phyloP scores from a whole-genome alignment of 495 filamentous ascomycete species.

The Penicillium pulvis region DNA sequence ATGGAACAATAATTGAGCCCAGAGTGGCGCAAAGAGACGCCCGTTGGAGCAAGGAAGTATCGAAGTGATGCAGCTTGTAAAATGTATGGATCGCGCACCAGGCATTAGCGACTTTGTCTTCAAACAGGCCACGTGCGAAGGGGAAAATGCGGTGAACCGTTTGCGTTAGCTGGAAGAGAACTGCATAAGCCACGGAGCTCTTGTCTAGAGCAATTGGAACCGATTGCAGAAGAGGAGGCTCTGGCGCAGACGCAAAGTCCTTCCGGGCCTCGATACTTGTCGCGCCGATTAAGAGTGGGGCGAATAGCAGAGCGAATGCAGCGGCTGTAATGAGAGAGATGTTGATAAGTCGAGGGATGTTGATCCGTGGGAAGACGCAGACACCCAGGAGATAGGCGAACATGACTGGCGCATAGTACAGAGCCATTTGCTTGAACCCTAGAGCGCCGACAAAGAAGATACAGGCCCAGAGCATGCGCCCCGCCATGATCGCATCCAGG shows the following conservation, averaged over 20 bases:
- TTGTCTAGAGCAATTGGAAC: slow-evolving; percentile 61
- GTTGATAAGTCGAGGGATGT: slow-evolving; percentile 66
- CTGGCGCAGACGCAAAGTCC: slow-evolving; percentile 42
- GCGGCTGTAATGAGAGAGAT: slow-evolving; percentile 72
- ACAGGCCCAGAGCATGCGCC: slow-evolving; percentile 80
- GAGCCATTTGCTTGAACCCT: slow-evolving; percentile 97
- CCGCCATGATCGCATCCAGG: slow-evolving; percentile 84
- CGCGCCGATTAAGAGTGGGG: slow-evolving; percentile 68
- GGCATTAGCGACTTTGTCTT: slow-evolving; percentile 98
- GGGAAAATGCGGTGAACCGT: slow-evolving; percentile 89
- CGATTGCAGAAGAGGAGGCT: slow-evolving; percentile 59
- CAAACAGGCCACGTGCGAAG: slow-evolving; percentile 90
- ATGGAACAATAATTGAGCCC: slow-evolving; percentile 74
- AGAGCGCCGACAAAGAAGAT: slow-evolving; percentile 93
- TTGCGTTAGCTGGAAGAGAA: slow-evolving; percentile 76
- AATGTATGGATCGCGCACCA: slow-evolving; percentile 92
- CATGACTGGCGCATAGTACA: slow-evolving; percentile 92
- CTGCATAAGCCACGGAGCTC: slow-evolving; percentile 66
- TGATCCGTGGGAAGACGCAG: slow-evolving; percentile 75
- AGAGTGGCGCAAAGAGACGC: slow-evolving; percentile 75
- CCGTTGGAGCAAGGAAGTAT: slow-evolving; percentile 68
- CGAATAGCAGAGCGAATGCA: slow-evolving; percentile 73
- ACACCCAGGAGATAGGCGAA: slow-evolving; percentile 89
- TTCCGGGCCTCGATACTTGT: slow-evolving; percentile 32
- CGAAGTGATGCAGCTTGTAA: slow-evolving; percentile 78